These are phyloP conservation scores for Scorias spongiosa DNA, from an alignment of 2,329 filamentous ascomycete species.

Conservation along the genomic window DNA sequence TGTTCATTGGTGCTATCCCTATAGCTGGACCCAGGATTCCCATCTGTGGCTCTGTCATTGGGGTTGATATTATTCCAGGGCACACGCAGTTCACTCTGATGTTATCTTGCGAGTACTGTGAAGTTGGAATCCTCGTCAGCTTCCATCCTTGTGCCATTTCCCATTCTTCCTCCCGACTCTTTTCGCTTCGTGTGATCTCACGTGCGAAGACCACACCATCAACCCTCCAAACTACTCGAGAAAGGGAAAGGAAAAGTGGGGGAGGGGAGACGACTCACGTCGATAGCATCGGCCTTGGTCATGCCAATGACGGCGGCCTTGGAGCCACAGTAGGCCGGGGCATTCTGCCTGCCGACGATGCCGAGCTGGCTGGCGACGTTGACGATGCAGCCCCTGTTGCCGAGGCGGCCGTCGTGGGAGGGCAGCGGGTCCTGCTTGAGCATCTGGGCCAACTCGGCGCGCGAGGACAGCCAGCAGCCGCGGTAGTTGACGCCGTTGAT, in stretches of 20 bases:
- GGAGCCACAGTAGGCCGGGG: conserved; percentile 30
- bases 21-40: conserved; percentile 15
- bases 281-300: conserved; percentile 34
- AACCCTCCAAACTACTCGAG: no score
- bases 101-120: conserved; percentile 29
- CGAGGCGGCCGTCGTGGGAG: conserved; percentile 30
- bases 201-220: no score
- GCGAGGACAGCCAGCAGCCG: conserved; percentile 30
- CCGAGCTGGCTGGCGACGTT: conserved; percentile 32
- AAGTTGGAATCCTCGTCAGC: not conserved
- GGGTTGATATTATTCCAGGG: conserved; percentile 32
- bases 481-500: conserved; percentile 30
- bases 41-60: conserved; percentile 28
- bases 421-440: conserved; percentile 26
- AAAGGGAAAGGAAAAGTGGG: no score
- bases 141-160: no score
- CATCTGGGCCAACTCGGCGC: conserved; percentile 30
- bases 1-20: conserved; percentile 38
- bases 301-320: conserved; percentile 33
- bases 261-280: no score
- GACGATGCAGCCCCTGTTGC: conserved; percentile 27
- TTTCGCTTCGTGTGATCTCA: no score
- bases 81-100: conserved; percentile 34
- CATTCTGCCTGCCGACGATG: conserved; percentile 27
- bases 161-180: no score